Base-by-base conservation (phyloP, 2,329 filamentous ascomycete species). In the Phoma sp. region DNA sequence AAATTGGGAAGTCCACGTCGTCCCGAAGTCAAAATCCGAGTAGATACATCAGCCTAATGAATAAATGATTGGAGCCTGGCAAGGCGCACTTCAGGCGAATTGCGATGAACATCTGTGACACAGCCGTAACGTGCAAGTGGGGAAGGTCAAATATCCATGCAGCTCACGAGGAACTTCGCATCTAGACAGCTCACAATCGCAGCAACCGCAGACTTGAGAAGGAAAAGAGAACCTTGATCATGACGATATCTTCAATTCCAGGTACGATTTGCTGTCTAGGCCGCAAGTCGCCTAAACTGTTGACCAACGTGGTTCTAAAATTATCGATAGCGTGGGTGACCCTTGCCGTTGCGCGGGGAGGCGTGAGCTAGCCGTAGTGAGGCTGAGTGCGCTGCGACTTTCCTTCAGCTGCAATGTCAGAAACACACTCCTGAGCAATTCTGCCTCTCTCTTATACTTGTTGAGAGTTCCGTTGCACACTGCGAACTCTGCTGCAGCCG, bases 1-100 rank as follows among this genome's bases (percentile, higher is more conserved):
- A 42, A 74, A 74, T 42, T 79, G 77, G 77, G 75, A 78, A 57
- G 72, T 79, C 12, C 77, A 79, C 57, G 73, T 78, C 30, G 68
- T 73, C n/a, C 76, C 77, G 1, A 45, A 51, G 33, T 15, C 39
- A 11, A 47, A 42, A 25, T 34, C 30, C 42, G 45, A 56, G 42
- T 53, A 33, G n/a, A 36, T 20, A 20, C 17, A 2, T 34, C 40
- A 40, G 33, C 33, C 15, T 15, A n/a, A 28, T 12, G 32, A 48
- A 45, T 23, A 28, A 39, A 28, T 2, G n/a, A 6, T 5, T 34
- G 45, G 9, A 40, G 45, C 39, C 45, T 45, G 45, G 36, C 33
- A 25, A 45, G 51, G 45, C 40, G 32, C 7, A 49, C 40, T 46
- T 29, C 18, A 40, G 45, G 34, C 34, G 51, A 33, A 54, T 40